A percentile compares a stretch with the other conserved stretches of the same genome.
Evolutionary conservation across 2,329 filamentous ascomycete genomes (phyloP).

Genomic region (Claviceps sp.): DNA sequence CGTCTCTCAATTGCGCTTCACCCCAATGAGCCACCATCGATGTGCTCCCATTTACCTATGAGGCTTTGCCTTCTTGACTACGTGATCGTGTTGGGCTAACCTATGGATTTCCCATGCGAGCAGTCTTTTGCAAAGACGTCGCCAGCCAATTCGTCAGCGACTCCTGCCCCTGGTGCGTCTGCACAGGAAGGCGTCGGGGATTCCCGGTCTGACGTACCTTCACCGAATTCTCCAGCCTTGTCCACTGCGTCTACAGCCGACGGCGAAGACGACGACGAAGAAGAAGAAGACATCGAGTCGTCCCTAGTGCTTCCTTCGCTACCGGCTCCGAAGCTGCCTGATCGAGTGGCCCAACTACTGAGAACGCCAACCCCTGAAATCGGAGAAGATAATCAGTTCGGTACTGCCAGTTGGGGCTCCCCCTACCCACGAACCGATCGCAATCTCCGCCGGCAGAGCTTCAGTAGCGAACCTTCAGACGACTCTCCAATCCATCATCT

Average conservation of each 20-base stretch:
- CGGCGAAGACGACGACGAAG: slow-evolving; percentile 26
- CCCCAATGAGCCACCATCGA: background rate
- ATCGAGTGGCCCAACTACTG: slow-evolving; percentile 40
- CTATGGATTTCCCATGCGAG: slow-evolving; percentile 7
- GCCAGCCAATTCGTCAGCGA: slow-evolving; percentile 33
- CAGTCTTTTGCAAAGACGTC: slow-evolving; percentile 40
- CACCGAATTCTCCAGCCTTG: slow-evolving; percentile 43
- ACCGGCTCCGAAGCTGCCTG: slow-evolving; percentile 43
- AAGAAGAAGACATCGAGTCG: slow-evolving; percentile 34
- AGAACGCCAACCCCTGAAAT: slow-evolving; percentile 33
- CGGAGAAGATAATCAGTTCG: slow-evolving; percentile 30
- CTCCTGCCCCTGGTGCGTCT: slow-evolving; percentile 44
- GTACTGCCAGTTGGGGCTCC: slow-evolving; percentile 81
- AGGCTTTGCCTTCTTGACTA: background rate
- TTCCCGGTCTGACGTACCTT: slow-evolving; percentile 21
- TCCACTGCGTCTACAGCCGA: slow-evolving; percentile 50
- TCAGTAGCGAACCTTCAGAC: slow-evolving; percentile 46
- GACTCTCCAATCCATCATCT: slow-evolving; percentile 48
- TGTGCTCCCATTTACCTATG: background rate
- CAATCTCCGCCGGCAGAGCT: slow-evolving; percentile 36
- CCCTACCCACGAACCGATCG: slow-evolving; percentile 61
- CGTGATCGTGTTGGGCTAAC: slow-evolving; percentile 13
- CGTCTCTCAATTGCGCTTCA: background rate
- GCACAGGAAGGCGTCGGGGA: slow-evolving; percentile 43
- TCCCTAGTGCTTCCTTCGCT: slow-evolving; percentile 47